Percentiles rank a stretch among this genome's conserved stretches.
Conservation (phyloP, 192 early-diverging fungal species). For the Coemansia furcata region DNA sequence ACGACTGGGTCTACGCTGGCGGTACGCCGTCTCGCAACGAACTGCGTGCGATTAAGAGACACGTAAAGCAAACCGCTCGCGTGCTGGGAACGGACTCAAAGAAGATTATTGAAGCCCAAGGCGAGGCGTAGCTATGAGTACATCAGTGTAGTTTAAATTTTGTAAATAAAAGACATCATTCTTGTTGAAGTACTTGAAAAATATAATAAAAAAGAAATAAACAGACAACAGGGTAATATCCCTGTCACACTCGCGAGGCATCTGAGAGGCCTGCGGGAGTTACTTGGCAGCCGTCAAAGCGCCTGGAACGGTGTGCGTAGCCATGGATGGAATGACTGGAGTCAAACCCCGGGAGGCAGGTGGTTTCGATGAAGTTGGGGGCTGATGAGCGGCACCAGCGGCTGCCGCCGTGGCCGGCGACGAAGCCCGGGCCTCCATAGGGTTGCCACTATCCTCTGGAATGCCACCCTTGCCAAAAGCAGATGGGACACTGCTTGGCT, state of each 20-base stretch:
- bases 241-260: neutral
- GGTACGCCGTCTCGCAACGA: constrained; percentile 30
- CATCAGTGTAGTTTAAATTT: neutral
- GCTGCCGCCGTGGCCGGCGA: neutral
- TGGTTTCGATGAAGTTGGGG: neutral
- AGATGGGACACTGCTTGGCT: neutral
- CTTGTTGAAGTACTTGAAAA: neutral
- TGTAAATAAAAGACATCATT: neutral
- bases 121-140: neutral
- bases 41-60: constrained; percentile 22
- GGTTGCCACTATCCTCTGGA: neutral
- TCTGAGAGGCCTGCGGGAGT: neutral
- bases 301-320: constrained; percentile 26
- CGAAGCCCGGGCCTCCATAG: neutral
- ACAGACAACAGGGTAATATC: neutral
- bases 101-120: constrained; percentile 6
- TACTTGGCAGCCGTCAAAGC: constrained; percentile 25
- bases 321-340: constrained; percentile 31
- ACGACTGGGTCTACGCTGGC: constrained; percentile 29
- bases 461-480: neutral
- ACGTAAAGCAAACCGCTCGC: constrained; percentile 34
- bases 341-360: neutral
- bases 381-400: neutral
- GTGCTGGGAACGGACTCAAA: constrained; percentile 20
- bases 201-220: neutral